Base-by-base conservation (phyloP, 2,329 filamentous ascomycete species). In the Aureobasidium mangrovei region DNA sequence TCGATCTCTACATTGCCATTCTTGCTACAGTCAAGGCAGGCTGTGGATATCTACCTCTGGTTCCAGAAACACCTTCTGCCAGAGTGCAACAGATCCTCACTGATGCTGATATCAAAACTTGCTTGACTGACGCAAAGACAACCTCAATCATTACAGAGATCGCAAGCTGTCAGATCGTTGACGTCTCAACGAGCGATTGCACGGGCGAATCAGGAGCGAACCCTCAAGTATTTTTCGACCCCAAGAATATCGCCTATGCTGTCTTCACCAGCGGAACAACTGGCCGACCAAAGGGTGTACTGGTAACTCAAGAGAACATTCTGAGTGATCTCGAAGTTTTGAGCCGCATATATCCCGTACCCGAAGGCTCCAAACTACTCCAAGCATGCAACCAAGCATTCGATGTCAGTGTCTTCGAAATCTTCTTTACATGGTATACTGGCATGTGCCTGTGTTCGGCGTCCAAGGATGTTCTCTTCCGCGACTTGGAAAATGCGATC, bases 201-300 rank as follows among this genome's bases (percentile, higher is more conserved):
- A 57, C 60, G 1, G 32, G 54, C 0, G 69, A 73, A 42, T 58
- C 69, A 1, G 54, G 59, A 1, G 49, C 64, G 0, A 77, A 80
- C 41, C 60, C 74, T 1, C 55, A 64, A 1, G 65, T 72, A 1
- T 45, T 62, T 0, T 67, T 72, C 3, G 65, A 77, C 44, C 70
- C 73, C 0, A 72, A 75, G 1, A 72, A 81, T 10, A 65, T 87
- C 2, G 84, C 87, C 5, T 94, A 94, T 64, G 80, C 86, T 18
- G 83, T 94, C 1, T 94, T 87, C 66, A 94, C 88, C 0, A 90
- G 86, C 27, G 90, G 90, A 3, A 91, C 85, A 38, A 94, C 88
- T 0, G 89, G 88, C 0, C 74, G 73, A 1, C 89, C 88, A 0
- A 94, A 95, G 64, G 88, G 88, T 2, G 85, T 95, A 3, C 76